phyloP scores from a whole-genome alignment of 2,329 filamentous ascomycete species.

The Trichoderma sp. region DNA sequence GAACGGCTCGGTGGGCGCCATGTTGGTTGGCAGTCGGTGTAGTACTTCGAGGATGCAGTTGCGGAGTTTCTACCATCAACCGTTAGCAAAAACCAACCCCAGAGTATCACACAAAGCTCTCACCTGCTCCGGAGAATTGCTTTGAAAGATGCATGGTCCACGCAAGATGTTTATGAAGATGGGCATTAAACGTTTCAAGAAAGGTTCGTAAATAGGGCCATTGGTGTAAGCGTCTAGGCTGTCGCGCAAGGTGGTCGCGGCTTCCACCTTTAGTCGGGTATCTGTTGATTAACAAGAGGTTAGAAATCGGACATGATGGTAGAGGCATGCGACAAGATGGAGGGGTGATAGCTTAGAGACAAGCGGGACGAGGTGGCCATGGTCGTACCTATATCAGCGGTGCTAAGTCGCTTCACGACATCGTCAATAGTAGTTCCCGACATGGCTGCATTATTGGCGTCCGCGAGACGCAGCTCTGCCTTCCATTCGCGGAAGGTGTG shows the following conservation, averaged over 20 bases:
- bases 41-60: conserved; percentile 94
- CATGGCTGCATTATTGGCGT: conserved; percentile 55
- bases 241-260: conserved; percentile 84
- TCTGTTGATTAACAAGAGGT: conserved; percentile 51
- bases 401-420: conserved; percentile 58
- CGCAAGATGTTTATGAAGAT: conserved; percentile 83
- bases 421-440: conserved; percentile 60
- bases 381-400: conserved; percentile 52
- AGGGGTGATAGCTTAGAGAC: conserved; percentile 3
- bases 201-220: conserved; percentile 71
- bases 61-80: conserved; percentile 66
- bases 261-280: conserved; percentile 73
- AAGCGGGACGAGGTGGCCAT: not conserved
- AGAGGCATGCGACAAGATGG: conserved; percentile 25
- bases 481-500: conserved; percentile 36
- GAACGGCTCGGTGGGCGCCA: conserved; percentile 72
- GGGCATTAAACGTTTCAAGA: conserved; percentile 85
- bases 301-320: not conserved
- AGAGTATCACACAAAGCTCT: conserved; percentile 26
- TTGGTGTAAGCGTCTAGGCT: conserved; percentile 84
- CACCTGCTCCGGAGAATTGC: conserved; percentile 85
- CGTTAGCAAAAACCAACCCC: not conserved
- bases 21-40: conserved; percentile 73
- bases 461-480: conserved; percentile 33
- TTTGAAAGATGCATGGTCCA: conserved; percentile 86